Conservation (phyloP, 345 rosid species). For the Capsella bursapastoris region DNA sequence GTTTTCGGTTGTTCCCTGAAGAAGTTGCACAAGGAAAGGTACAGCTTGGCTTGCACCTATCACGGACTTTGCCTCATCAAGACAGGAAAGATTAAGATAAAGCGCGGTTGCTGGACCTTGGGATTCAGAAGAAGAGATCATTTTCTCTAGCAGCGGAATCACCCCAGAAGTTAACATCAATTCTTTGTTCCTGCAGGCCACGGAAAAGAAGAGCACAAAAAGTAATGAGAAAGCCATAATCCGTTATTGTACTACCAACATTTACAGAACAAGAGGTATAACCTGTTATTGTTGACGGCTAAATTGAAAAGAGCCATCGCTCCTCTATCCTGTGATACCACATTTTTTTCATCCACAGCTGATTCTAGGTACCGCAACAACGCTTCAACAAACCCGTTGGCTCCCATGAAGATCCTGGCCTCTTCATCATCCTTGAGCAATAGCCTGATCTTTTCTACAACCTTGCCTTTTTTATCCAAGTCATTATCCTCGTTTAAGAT, state of each 20-base stretch:
- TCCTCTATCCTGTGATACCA: constrained; percentile 67
- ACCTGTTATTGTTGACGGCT: constrained; percentile 97
- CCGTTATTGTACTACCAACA: constrained; percentile 3
- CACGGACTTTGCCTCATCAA: constrained; percentile 71
- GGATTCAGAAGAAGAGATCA: constrained; percentile 63
- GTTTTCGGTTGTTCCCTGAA: constrained; percentile 55
- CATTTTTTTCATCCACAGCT: constrained; percentile 56
- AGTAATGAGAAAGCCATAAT: constrained; percentile 16
- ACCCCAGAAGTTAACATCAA: constrained; percentile 75
- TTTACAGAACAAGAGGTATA: constrained; percentile 22
- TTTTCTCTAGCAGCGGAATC: constrained; percentile 69
- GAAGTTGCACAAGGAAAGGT: constrained; percentile 69
- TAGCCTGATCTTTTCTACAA: constrained; percentile 71
- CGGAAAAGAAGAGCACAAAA: constrained; percentile 4
- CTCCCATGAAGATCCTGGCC: constrained; percentile 85
- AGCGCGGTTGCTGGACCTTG: constrained; percentile 82
- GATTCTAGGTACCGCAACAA: constrained; percentile 67
- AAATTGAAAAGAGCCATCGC: constrained; percentile 98
- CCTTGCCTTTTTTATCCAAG: constrained; percentile 58
- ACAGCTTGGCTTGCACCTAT: constrained; percentile 87
- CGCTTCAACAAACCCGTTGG: constrained; percentile 83
- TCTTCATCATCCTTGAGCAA: constrained; percentile 92
- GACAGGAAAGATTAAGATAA: constrained; percentile 87
- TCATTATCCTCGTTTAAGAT: constrained; percentile 60
- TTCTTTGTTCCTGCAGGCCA: constrained; percentile 77